Evolutionary conservation across 1,139 yeast species (phyloP), one percentile per base, ranked within the genome.

Genomic region (Lodderomyces oxycetoniae): DNA sequence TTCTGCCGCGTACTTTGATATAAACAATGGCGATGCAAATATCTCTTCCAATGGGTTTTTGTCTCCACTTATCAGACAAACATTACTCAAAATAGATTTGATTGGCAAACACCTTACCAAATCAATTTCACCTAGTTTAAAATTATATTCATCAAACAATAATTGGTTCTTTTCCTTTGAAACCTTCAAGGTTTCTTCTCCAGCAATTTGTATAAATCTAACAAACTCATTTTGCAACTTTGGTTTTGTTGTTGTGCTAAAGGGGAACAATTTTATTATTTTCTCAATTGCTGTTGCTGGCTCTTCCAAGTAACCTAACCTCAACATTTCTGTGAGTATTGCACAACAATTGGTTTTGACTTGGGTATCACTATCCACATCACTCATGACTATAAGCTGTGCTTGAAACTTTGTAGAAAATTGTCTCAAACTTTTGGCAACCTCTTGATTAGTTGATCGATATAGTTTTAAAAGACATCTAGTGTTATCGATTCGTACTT

Each of bases 401-500:
- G 60, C 57, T 46, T 80, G 77, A 52, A 80, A 84, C 38, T 84
- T 61, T 39, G 81, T 87, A 4, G 87, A 75, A 52, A 86, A 85
- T 45, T 79, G 86, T 37, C 86, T 67, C 15, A 60, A 47, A 17
- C 56, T 52, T 39, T 57, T 45, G 16, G 46, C 45, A n/a, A 44
- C 44, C 12, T 41, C 41, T 15, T 45, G 37, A 8, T 44, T 35
- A 9, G 44, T 36, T 14, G 48, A 43, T 13, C 63, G 71, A 43
- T 72, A 77, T 20, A 78, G 48, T 41, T 64, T 75, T 3, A 74
- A 61, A 32, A 89, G 58, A 3, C 73, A 69, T 44, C 68, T 74
- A 14, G 83, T 53, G 1, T 78, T 88, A 47, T 84, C 91, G 5
- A 63, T 52, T 43, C 95, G 69, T 1, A 86, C 93, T 3, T 55